Base-by-base conservation (phyloP, 2,329 filamentous ascomycete species). In the Aspergillus melleus region DNA sequence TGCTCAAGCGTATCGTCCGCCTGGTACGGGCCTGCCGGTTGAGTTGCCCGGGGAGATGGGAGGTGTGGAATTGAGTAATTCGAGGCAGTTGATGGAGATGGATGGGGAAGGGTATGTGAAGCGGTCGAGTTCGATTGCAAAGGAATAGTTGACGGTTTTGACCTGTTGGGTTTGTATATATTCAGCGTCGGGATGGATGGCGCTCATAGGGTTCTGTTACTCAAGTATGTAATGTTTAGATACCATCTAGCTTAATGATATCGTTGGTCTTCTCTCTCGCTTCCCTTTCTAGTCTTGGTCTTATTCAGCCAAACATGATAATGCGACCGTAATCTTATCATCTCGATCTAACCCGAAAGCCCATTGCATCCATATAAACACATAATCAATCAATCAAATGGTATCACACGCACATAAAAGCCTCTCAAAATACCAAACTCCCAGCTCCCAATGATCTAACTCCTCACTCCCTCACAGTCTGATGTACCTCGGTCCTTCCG, bases 401-500 rank as follows among this genome's bases (percentile, higher is more conserved):
- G 36, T 42, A 42, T 42, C 36, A 42, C 14, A 42, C 36, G 36
- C 36, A n/a, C 36, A 42, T 42, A 12, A 36, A 12, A 12, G 5
- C 32, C 32, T 36, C 36, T 16, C 14, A 5, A 36, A 5, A 36
- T 14, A 9, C 11, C 11, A 0, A 36, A 16, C 32, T 36, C 32
- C 32, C 26, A 29, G 26, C 26, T 9, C 26, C 6, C 4, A 9
- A 9, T 9, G 26, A 29, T 0, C 26, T 8, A 29, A 36, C 11
- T 16, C 32, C 32, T 47, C 44, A 22, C 22, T 24, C 19, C 19
- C 10, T 51, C 9, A 56, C 54, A 24, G 58, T 60, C 49, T 67
- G 65, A 46, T 80, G 73, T 42, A 83, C 76, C 63, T 81, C 77
- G 0, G 79, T 77, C 30, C 74, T 74, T 0, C 80, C 81, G 62